phyloP scores from a whole-genome alignment of 1,284 basidiomycete genomes.

The Trichosporon sp. region DNA sequence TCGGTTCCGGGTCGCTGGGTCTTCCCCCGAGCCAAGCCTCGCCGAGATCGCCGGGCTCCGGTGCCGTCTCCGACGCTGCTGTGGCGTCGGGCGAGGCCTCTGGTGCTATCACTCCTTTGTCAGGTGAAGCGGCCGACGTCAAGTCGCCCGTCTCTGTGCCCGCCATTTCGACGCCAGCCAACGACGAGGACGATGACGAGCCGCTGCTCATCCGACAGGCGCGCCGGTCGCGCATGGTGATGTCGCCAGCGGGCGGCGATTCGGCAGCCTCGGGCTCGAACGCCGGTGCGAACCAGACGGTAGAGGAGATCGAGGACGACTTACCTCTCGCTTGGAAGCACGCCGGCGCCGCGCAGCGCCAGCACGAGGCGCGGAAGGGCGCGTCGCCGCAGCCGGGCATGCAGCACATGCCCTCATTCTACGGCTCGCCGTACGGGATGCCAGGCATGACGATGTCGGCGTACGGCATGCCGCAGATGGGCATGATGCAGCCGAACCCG shows the following conservation, averaged over 20 bases:
- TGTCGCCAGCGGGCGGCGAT: not conserved
- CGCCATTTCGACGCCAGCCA: not conserved
- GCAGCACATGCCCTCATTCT: slow-evolving; percentile 8
- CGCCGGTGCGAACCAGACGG: slow-evolving; percentile 4
- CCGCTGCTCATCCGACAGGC: slow-evolving; percentile 24
- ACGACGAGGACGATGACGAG: slow-evolving; percentile 27
- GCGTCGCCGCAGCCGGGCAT: not conserved
- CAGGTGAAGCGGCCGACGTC: not conserved
- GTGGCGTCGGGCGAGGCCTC: not conserved
- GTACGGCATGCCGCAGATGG: slow-evolving; percentile 5
- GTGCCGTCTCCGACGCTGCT: not conserved
- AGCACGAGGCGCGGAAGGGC: not conserved
- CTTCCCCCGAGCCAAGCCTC: not conserved
- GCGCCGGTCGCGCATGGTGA: not conserved
- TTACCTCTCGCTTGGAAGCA: slow-evolving; percentile 41
- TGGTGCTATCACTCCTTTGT: no score
- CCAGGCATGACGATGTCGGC: not conserved
- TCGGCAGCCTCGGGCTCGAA: not conserved
- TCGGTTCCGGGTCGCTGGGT: slow-evolving; percentile 17
- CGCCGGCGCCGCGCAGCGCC: slow-evolving; percentile 25
- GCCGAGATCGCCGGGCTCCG: not conserved
- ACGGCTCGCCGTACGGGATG: slow-evolving; percentile 12
- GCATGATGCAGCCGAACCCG: not conserved
- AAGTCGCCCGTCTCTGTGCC: not conserved
- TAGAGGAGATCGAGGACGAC: slow-evolving; percentile 38